Evolutionary conservation across 768 basidiomycete genomes (phyloP), one percentile per base, ranked within the genome.

Genomic region (Leccinum obscurum): DNA sequence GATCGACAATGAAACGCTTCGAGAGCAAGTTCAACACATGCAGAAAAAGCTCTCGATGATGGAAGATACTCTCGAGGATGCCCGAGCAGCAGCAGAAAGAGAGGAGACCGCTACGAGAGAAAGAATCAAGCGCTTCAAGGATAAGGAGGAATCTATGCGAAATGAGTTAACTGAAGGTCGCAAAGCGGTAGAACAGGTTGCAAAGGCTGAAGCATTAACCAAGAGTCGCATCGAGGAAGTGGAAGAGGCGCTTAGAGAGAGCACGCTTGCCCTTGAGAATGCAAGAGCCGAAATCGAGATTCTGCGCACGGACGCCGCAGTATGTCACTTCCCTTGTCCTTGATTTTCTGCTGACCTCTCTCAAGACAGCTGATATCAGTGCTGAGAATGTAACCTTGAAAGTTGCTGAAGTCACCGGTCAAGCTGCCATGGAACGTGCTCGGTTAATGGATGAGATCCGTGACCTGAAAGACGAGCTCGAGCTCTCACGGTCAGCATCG

Each of bases 1-100:
- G 69, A 98, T 99, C 63, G 95, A 99, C 74, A 98, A 98, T 68
- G 95, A 98, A 72, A 88, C 85, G 14, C 83, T 98, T 13, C 86
- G 83, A 15, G 95, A 95, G 30, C 95, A 99, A 72, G 82, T 93
- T n/a, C 83, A 85, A 44, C 92, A 98, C 74, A 78, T 96, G 35
- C 89, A 93, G 69, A 85, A 83, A 69, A 90, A 89, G 72, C 81
- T 95, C 30, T 73, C 81, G 2, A 78, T 77, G 41, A 78, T 96
- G 68, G 95, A 98, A 69, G 96, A 96, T 68, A 78, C 85, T 64
- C 81, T 98, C 15, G 93, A 95, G 64, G 94, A 97, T 67, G 78
- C 82, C 1, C 85, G 81, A 24, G 81, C 79, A 2, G 79, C 84
- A 22, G 79, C 90, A 2, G 93, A 97, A 70, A 80, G 80, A 63